Evolutionary conservation across 176 grass and related monocot genomes (phyloP), one percentile per base, ranked within the genome.

Genomic region (Oropetium thomaeum): DNA sequence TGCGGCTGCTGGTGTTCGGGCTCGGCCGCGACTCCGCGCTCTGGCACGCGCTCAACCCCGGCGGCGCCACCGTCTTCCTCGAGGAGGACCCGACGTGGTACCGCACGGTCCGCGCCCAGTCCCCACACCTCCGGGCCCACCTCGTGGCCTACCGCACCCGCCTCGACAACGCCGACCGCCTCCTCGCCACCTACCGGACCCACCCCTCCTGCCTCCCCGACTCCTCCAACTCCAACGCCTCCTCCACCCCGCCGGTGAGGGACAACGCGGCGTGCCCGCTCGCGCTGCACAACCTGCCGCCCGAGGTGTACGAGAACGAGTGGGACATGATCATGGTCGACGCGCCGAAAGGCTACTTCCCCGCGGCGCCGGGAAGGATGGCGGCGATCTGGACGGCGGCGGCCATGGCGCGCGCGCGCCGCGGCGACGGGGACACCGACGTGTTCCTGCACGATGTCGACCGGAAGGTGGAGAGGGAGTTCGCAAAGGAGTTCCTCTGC

Each of bases 271-370:
- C 17, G 13, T 97, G 93, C 76, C 87, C 72, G 51, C 71, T 97
- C 19, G 84, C 89, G 52, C 82, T 97, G 69, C 70, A 79, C 40
- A 71, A 80, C 29, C 73, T 97, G 49, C 93, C 90, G 25, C 45
- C 63, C 11, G 87, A 81, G 80, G 82, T 90, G 30, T 90, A 90
- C 86, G 86, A 90, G 28, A 76, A 54, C 11, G 88, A 85, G 77
- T 96, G 93, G 93, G 93, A 96, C 71, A 86, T 91, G 80, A 13
- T 92, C 41, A 81, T 96, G 85, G 23, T 96, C 57, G 93, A 96
- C 53, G 93, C 89, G 29, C 93, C 93, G 20, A 92, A 87, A 64
- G 90, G 93, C 3, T 90, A 83, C 78, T 89, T 82, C 62, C 52
- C 85, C 0, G 28, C 87, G 19, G 84, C 90, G 68, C 90, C 90